phyloP scores from a whole-genome alignment of 1,284 basidiomycete genomes.

The Afroboletus lepidellus region DNA sequence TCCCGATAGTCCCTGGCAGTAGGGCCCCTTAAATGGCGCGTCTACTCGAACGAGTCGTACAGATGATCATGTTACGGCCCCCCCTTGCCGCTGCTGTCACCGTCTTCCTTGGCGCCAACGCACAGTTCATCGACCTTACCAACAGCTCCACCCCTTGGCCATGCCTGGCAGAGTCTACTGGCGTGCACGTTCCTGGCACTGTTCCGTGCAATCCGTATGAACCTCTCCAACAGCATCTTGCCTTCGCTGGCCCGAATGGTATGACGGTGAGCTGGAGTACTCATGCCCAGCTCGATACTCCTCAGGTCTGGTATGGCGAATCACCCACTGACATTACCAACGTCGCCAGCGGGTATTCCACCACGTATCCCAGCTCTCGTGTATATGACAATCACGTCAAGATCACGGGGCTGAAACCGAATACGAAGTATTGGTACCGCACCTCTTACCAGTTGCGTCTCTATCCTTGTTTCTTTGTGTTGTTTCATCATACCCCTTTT shows the following conservation, averaged over 20 bases:
- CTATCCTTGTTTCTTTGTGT: not conserved
- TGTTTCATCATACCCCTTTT: not conserved
- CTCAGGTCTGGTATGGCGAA: conserved; percentile 30
- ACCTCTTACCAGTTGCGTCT: conserved; percentile 26
- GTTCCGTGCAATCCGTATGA: conserved; percentile 30
- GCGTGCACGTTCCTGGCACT: conserved; percentile 29
- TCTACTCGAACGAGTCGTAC: not conserved
- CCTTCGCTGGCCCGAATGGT: conserved; percentile 25
- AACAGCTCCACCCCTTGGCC: conserved; percentile 14
- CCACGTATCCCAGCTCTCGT: conserved; percentile 25
- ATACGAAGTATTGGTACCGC: conserved; percentile 31
- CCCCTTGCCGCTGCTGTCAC: conserved; percentile 1
- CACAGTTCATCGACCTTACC: conserved; percentile 24
- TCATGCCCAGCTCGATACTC: conserved; percentile 16
- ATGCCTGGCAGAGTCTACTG: conserved; percentile 27
- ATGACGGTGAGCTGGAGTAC: conserved; percentile 32
- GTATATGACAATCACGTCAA: conserved; percentile 33
- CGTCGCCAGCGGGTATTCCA: conserved; percentile 21
- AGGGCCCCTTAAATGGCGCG: not conserved
- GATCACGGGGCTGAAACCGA: conserved; percentile 22
- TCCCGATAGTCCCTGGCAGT: not conserved
- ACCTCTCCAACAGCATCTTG: conserved; percentile 27
- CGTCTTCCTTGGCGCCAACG: conserved; percentile 12
- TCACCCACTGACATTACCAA: conserved; percentile 16
- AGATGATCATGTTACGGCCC: conserved; percentile 7